Percentiles rank a stretch among this genome's conserved stretches.
Evolutionary conservation across 225 moss, liverwort and hornwort species (phyloP).

Genomic region (Physcomitrium patens): DNA sequence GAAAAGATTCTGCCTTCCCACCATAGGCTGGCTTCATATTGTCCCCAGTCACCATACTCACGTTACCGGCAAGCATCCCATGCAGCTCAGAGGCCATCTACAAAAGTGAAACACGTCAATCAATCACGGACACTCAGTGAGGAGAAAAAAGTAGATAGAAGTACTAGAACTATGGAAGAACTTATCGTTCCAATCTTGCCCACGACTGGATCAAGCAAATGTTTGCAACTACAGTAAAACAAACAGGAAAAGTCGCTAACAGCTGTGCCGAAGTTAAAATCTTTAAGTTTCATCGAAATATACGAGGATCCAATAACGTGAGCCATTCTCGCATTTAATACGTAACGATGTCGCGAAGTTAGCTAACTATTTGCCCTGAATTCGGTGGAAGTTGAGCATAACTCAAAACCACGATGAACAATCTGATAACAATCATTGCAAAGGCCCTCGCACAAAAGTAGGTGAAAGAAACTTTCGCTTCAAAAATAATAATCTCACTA

Average conservation of each 20-base stretch:
- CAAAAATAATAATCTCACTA: too few relatives aligned
- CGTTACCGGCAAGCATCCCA: constrained; percentile 93
- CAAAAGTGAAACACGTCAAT: constrained; percentile 8
- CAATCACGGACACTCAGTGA: background rate
- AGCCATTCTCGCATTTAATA: too few relatives aligned
- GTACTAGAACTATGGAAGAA: too few relatives aligned
- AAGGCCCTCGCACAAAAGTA: background rate
- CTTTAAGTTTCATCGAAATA: background rate
- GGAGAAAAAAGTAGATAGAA: background rate
- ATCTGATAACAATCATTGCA: background rate
- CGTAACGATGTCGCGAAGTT: too few relatives aligned
- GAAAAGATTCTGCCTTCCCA: constrained; percentile 81
- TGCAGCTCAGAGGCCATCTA: constrained; percentile 98
- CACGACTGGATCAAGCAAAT: background rate
- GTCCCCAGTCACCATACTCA: constrained; percentile 87
- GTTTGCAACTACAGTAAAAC: background rate
- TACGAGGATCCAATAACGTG: background rate
- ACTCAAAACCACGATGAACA: background rate
- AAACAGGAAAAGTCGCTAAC: background rate
- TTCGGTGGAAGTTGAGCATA: too few relatives aligned
- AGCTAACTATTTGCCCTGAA: too few relatives aligned
- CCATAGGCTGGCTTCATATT: constrained; percentile 95
- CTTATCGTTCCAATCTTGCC: background rate
- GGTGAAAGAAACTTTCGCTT: too few relatives aligned
- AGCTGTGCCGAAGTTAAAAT: background rate